Evolutionary conservation across 345 rosid species (phyloP).

Genomic region (Xanthoceras sorbifolium): DNA sequence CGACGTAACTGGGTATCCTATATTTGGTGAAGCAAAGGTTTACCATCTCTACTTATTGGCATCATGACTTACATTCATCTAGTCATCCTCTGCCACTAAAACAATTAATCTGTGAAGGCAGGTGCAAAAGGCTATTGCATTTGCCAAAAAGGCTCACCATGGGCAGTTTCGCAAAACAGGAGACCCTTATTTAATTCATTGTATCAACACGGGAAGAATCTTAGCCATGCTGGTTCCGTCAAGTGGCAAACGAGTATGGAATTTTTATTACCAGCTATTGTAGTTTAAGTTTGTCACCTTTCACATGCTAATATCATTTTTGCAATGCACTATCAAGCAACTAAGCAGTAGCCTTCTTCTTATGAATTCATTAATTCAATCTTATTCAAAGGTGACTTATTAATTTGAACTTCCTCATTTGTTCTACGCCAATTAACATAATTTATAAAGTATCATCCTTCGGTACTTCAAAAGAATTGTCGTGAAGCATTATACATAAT

Average conservation of each 20-base stretch:
- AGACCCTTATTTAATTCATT: slow-evolving; percentile 67
- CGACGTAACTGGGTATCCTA: slow-evolving; percentile 62
- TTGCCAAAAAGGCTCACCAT: slow-evolving; percentile 64
- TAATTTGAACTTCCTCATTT: too few species aligned
- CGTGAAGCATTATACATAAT: neutral
- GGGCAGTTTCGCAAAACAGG: slow-evolving; percentile 72
- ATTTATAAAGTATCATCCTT: neutral
- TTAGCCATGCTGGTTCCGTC: slow-evolving; percentile 70
- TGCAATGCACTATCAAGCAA: neutral
- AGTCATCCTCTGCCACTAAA: slow-evolving; percentile 31
- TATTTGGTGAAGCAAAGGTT: slow-evolving; percentile 64
- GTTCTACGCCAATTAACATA: neutral
- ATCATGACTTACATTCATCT: slow-evolving; percentile 4
- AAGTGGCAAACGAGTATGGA: slow-evolving; percentile 51
- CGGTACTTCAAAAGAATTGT: neutral
- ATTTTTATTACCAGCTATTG: neutral
- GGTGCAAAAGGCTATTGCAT: slow-evolving; percentile 76
- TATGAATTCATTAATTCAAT: neutral
- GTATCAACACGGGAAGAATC: slow-evolving; percentile 70
- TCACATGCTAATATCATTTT: neutral
- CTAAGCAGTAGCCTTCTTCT: neutral
- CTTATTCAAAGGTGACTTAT: neutral
- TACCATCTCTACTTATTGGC: slow-evolving; percentile 32
- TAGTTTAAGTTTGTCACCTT: neutral
- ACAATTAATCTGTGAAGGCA: slow-evolving; percentile 54